Evolutionary conservation across 2,329 filamentous ascomycete genomes (phyloP).

Genomic region (Alternaria gaisen): DNA sequence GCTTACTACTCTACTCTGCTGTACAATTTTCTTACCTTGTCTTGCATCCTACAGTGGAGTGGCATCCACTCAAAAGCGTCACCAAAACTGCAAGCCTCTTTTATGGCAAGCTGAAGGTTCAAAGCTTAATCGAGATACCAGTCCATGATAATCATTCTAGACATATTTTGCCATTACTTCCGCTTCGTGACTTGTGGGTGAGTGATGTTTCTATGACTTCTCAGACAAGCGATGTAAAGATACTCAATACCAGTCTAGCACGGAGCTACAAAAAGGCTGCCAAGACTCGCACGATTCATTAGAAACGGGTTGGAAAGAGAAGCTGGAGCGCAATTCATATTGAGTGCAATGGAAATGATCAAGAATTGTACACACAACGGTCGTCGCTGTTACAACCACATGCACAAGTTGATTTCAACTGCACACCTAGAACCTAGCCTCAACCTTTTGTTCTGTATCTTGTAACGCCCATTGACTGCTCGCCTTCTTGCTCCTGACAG

Average conservation of each 20-base stretch:
- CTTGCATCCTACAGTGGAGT: not conserved
- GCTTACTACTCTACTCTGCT: conserved; percentile 11
- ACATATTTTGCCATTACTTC: not conserved
- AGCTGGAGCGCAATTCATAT: not conserved
- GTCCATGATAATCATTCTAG: not conserved
- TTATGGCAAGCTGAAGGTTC: not conserved
- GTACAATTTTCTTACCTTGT: not conserved
- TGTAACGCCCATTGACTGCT: conserved; percentile 77
- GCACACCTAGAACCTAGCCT: conserved; percentile 68
- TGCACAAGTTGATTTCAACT: not conserved
- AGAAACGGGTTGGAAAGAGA: not conserved
- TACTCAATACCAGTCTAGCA: not conserved
- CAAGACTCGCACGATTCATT: not conserved
- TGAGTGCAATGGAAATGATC: not conserved
- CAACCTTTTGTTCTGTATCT: conserved; percentile 77
- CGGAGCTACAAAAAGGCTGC: not conserved
- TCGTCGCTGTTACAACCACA: not conserved
- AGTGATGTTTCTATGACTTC: not conserved
- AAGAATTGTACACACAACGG: not conserved
- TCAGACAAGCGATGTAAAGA: not conserved
- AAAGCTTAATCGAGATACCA: not conserved
- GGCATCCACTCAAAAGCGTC: not conserved
- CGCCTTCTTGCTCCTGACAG: conserved; percentile 73
- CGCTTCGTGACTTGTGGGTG: not conserved
- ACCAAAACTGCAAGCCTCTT: not conserved